Evolutionary conservation across 306 rosid genomes (phyloP).

Genomic region (Betula pendula): DNA sequence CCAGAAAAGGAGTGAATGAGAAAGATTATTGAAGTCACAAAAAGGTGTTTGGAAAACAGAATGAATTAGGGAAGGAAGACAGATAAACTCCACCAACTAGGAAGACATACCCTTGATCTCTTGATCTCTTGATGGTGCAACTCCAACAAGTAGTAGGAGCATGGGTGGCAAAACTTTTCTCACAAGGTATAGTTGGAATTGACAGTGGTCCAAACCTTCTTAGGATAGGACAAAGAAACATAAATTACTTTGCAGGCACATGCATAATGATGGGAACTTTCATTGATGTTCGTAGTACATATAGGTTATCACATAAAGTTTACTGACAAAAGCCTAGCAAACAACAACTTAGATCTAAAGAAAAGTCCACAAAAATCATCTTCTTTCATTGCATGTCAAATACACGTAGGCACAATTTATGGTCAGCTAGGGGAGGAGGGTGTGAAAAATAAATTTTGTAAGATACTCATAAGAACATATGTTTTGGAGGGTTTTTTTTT

Average conservation of each 20-base stretch:
- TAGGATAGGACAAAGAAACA: neutral
- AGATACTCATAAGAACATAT: too few species aligned
- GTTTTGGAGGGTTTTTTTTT: too few species aligned
- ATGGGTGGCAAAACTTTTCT: constrained; percentile 1
- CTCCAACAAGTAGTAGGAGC: constrained; percentile 19
- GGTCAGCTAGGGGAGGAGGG: too few species aligned
- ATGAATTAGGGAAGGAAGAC: neutral
- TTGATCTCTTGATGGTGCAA: constrained; percentile 25
- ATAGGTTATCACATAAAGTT: too few species aligned
- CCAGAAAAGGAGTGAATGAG: neutral
- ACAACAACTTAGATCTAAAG: neutral
- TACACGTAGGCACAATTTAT: too few species aligned
- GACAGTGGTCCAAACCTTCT: constrained; percentile 1
- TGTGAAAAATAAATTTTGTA: too few species aligned
- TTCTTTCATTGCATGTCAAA: too few species aligned
- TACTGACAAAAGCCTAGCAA: too few species aligned
- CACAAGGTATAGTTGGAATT: neutral
- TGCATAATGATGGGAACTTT: neutral
- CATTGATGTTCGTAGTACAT: too few species aligned
- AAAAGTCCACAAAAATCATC: neutral
- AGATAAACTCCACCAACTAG: constrained; percentile 13
- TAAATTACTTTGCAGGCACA: neutral
- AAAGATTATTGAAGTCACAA: neutral
- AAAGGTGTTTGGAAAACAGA: neutral
- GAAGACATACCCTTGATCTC: neutral